phyloP scores from a whole-genome alignment of 768 basidiomycete genomes.

The Suillus luteus region DNA sequence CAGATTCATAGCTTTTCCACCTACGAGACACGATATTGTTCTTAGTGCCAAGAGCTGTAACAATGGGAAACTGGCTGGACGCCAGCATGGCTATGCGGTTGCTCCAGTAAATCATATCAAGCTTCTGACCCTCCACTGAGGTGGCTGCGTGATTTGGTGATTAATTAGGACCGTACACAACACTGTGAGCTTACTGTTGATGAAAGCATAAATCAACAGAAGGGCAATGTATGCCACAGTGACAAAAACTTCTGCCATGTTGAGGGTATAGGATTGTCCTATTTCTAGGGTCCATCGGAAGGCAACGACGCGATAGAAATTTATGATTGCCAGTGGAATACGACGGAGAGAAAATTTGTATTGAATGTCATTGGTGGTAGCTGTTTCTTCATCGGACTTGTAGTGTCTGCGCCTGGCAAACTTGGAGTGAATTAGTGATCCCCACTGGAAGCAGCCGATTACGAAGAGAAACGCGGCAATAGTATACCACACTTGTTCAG shows the following conservation, averaged over 20 bases:
- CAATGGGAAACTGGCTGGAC: slow-evolving; percentile 39
- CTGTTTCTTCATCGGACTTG: slow-evolving; percentile 12
- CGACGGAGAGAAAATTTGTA: slow-evolving; percentile 19
- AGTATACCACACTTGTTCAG: slow-evolving; percentile 18
- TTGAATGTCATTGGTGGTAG: not conserved
- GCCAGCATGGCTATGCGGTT: slow-evolving; percentile 36
- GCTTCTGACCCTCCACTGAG: slow-evolving; percentile 20
- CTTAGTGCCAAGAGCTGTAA: slow-evolving; percentile 46
- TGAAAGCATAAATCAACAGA: slow-evolving; percentile 38
- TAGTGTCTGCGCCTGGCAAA: slow-evolving; percentile 14
- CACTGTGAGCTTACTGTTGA: slow-evolving; percentile 36
- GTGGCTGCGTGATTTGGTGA: slow-evolving; percentile 21
- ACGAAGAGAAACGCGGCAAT: slow-evolving; percentile 16
- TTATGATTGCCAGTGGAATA: slow-evolving; percentile 34
- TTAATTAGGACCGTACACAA: not conserved
- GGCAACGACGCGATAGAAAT: slow-evolving; percentile 37
- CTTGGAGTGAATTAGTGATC: slow-evolving; percentile 17
- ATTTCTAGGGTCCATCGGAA: slow-evolving; percentile 41
- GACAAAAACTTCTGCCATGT: slow-evolving; percentile 42
- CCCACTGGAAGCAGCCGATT: slow-evolving; percentile 26
- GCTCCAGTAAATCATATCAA: slow-evolving; percentile 32
- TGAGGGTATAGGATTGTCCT: slow-evolving; percentile 36
- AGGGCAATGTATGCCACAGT: slow-evolving; percentile 39
- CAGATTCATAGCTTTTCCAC: slow-evolving; percentile 1
- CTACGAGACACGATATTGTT: slow-evolving; percentile 34